phyloP scores from a whole-genome alignment of 2,329 filamentous ascomycete genomes.

The Calonectria naviculata region DNA sequence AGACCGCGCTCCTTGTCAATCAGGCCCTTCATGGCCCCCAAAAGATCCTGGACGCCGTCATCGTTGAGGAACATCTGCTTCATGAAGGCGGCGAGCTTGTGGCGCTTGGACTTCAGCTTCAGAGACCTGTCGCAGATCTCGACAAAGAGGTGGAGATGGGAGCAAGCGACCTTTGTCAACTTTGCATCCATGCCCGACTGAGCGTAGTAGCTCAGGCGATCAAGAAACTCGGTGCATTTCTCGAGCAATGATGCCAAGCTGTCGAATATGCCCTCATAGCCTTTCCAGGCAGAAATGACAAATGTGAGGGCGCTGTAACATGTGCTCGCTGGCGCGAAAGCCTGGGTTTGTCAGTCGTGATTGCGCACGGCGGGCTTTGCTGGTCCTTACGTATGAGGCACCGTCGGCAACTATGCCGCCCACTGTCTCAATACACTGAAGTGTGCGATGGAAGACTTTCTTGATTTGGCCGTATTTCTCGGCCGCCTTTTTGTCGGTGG shows the following conservation, averaged over 20 bases:
- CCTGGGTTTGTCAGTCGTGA: conserved; percentile 27
- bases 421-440: conserved; percentile 47
- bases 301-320: conserved; percentile 51
- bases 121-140: conserved; percentile 47
- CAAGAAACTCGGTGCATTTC: conserved; percentile 48
- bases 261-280: conserved; percentile 48
- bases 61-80: conserved; percentile 49
- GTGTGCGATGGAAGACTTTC: conserved; percentile 40
- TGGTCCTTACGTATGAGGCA: conserved; percentile 30
- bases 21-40: conserved; percentile 46
- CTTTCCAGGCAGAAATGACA: conserved; percentile 48
- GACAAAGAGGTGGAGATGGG: conserved; percentile 49
- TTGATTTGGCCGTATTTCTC: conserved; percentile 44
- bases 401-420: conserved; percentile 46
- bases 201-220: conserved; percentile 45
- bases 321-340: conserved; percentile 47
- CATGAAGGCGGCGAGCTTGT: conserved; percentile 42
- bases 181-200: conserved; percentile 44
- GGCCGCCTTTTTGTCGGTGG: conserved; percentile 40
- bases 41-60: conserved; percentile 45
- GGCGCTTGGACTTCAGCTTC: conserved; percentile 43
- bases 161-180: conserved; percentile 45
- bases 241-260: conserved; percentile 45
- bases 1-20: conserved; percentile 46
- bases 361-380: not conserved